A percentile compares a stretch with the other conserved stretches of the same genome.
phyloP scores from a whole-genome alignment of 2,329 filamentous ascomycete genomes.

The Calonectria hongkongensis region DNA sequence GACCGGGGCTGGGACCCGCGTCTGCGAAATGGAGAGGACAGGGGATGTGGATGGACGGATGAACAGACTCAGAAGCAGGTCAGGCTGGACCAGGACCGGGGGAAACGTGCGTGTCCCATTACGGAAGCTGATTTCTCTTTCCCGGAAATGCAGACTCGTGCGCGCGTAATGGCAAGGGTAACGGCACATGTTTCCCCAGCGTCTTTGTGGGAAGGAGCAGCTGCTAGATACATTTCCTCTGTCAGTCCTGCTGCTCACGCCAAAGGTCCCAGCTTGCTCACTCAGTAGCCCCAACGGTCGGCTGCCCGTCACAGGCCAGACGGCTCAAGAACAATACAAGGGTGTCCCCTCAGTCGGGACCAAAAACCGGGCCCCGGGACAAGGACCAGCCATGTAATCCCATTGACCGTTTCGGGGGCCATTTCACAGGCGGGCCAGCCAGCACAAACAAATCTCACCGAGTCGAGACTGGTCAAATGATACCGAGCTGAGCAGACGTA shows the following conservation, averaged over 20 bases:
- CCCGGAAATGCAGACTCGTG: slow-evolving; percentile 2
- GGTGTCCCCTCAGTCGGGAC: slow-evolving; percentile 41
- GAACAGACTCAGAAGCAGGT: slow-evolving; percentile 11
- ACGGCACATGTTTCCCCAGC: not conserved
- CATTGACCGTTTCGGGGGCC: slow-evolving; percentile 31
- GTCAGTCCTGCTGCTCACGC: not conserved
- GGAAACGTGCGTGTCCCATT: slow-evolving; percentile 32
- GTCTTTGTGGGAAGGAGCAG: not conserved
- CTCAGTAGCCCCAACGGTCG: slow-evolving; percentile 21
- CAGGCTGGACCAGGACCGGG: slow-evolving; percentile 17
- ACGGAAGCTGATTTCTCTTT: slow-evolving; percentile 25
- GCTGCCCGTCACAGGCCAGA: slow-evolving; percentile 20
- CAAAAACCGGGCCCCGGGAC: slow-evolving; percentile 36
- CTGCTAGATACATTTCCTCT: not conserved
- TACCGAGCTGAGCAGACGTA: not conserved
- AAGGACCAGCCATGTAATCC: slow-evolving; percentile 37
- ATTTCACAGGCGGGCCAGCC: slow-evolving; percentile 34
- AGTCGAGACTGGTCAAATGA: slow-evolving; percentile 7
- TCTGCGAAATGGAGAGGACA: not conserved
- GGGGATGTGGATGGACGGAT: slow-evolving; percentile 15
- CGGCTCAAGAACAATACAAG: slow-evolving; percentile 34
- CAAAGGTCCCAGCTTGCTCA: slow-evolving; percentile 15
- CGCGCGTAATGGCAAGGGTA: not conserved
- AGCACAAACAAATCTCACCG: slow-evolving; percentile 36
- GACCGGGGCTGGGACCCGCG: slow-evolving; percentile 10